Conservation (phyloP, 1,139 yeast species). For the Kodamaea fungicola region DNA sequence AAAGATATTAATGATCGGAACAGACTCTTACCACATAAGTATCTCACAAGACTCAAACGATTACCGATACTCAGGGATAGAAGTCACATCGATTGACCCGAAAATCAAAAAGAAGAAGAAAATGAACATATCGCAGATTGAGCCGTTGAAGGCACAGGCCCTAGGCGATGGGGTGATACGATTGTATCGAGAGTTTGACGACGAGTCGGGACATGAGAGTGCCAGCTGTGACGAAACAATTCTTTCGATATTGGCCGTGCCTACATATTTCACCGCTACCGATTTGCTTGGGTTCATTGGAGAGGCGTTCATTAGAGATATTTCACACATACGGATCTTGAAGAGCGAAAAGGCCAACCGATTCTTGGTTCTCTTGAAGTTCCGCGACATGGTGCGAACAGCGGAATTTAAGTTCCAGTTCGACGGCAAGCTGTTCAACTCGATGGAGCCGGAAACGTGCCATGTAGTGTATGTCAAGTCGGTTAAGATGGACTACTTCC, state of each 20-base stretch:
- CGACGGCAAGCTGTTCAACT: constrained; percentile 75
- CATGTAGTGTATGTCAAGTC: constrained; percentile 69
- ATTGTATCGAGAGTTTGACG: constrained; percentile 54
- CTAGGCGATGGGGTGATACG: constrained; percentile 73
- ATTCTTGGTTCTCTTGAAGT: constrained; percentile 75
- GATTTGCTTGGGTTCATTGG: constrained; percentile 82
- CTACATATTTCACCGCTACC: constrained; percentile 82
- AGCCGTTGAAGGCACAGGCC: constrained; percentile 55
- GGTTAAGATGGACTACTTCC: constrained; percentile 36
- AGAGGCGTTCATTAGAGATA: constrained; percentile 48
- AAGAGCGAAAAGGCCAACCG: constrained; percentile 67
- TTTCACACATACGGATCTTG: constrained; percentile 72
- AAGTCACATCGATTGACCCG: constrained; percentile 28
- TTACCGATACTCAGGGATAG: constrained; percentile 32
- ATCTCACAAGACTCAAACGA: constrained; percentile 28
- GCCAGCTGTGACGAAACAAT: constrained; percentile 34
- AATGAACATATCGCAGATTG: constrained; percentile 15
- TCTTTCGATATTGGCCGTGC: constrained; percentile 79
- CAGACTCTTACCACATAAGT: constrained; percentile 39
- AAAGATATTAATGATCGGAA: constrained; percentile 34
- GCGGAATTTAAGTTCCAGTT: constrained; percentile 59
- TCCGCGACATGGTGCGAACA: constrained; percentile 54
- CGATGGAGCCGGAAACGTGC: constrained; percentile 88
- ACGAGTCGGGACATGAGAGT: constrained; percentile 8
- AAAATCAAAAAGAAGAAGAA: neutral